Base-by-base conservation (phyloP, 768 basidiomycete genomes). In the Leccinellum luteum region DNA sequence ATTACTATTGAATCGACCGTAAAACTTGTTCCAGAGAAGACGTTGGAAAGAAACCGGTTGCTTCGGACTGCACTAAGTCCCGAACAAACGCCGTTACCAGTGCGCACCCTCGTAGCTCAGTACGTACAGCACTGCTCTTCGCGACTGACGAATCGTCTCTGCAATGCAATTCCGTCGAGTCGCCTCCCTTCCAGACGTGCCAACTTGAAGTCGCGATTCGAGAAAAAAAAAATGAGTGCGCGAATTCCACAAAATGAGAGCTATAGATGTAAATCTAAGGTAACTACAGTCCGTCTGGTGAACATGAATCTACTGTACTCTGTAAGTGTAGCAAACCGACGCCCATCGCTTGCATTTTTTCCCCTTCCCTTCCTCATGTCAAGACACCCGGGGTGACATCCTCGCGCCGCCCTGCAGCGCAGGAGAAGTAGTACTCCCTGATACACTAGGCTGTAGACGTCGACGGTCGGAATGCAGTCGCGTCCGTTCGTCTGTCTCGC, bases 381-480 rank as follows among this genome's bases (percentile, higher is more conserved):
- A 69, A 51, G 58, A 57, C 51, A 57, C 23, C 58, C 58, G 61
- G 27, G 63, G 68, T 52, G 66, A 62, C 28, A 48, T 54, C 34
- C 66, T 54, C 34, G 57, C 65, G 53, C 70, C 62, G 68, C 52
- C 64, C 72, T 62, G 70, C 69, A 70, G 70, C 55, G 59, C 56
- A 12, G 84, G 85, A 21, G 85, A 85, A 69, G 74, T 75, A 65
- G 78, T 84, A 68, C 82, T 84, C 69, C 82, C 75, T 70, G 82
- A 79, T 59, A 76, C 78, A 59, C 67, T 60, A 6, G 62, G 58
- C 59, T 56, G 63, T 61, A 57, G 61, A 49, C 56, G 38, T 41
- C 38, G 68, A 53, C 45, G 66, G 54, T 69, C 63, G 45, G 72
- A 72, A 54, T 64, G 70, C 53, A 72, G 45, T 57, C 63, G 65